Base-by-base conservation (phyloP, 169 alveolate genomes). In the Neospora caninum region DNA sequence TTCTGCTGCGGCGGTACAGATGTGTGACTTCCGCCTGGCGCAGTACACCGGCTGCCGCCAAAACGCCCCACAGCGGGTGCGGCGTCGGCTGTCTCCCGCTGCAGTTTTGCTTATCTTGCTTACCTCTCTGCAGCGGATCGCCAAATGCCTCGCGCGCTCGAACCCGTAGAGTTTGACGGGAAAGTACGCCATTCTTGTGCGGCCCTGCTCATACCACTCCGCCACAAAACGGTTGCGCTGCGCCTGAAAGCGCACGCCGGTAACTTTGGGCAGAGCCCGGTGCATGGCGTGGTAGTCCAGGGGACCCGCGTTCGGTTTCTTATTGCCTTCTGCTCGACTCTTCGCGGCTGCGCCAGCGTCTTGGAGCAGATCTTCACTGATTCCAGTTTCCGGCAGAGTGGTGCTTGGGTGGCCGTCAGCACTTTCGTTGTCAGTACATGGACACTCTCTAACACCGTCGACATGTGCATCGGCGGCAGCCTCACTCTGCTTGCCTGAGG, bases 161-260 rank as follows among this genome's bases (percentile, higher is more conserved):
- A 88, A 88, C 13, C 93, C 93, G 36, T 88, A 42, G 43, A 64
- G 87, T 42, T 88, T 88, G 27, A 88, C 93, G 16, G 93, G 86
- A 25, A 88, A 88, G 67, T 88, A 88, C 27, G 93, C 93, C 93
- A 88, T 88, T 25, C 84, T 20, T 31, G 84, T 88, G n/a, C 78
- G 39, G 22, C 93, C 86, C 64, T 88, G 93, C 27, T 88, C 93
- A 38, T 67, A 88, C 93, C 86, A 88, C 93, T 88, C 93, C 31
- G 93, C 93, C n/a, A 88, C 93, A 38, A 58, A 88, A 22, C 93
- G 54, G 36, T 58, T 64, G 38, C 93, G 83, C 93, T 88, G 93
- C 0, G 84, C 93, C 42, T 88, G 93, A 39, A 64, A 88, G 45
- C 93, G 93, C 43, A 88, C 86, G 6, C 93, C 93, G 18, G 82